Percentiles rank a stretch among this genome's conserved stretches.
These are phyloP conservation scores for Gastrodia elata DNA, from an alignment of 106 monocot species.

Conservation along the genomic window DNA sequence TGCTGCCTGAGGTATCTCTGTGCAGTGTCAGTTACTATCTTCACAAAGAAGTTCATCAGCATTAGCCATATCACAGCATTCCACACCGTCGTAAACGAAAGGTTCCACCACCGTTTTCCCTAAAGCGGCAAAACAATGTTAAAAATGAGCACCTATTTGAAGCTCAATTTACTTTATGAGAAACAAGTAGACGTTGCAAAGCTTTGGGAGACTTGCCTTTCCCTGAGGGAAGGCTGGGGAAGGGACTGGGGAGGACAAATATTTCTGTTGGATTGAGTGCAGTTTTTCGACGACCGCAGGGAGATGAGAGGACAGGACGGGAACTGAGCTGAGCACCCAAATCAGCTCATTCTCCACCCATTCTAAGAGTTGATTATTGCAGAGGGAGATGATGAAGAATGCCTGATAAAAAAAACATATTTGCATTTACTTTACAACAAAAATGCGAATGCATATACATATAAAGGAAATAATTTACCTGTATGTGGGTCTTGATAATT, in stretches of 20 bases:
- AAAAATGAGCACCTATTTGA: background rate
- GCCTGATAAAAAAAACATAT: conserved; percentile 26
- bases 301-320: conserved; percentile 32
- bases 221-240: conserved; percentile 8
- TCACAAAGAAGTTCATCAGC: conserved; percentile 66
- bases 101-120: conserved; percentile 58
- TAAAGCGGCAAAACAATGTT: conserved; percentile 12
- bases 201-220: conserved; percentile 23
- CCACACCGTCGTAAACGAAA: conserved; percentile 74
- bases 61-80: conserved; percentile 76
- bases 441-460: too few relatives aligned
- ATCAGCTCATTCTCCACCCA: conserved; percentile 51
- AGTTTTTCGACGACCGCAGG: conserved; percentile 35
- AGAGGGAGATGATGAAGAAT: conserved; percentile 49
- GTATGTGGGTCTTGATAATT: conserved; percentile 71
- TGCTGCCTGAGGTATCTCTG: conserved; percentile 53
- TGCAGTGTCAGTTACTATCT: conserved; percentile 73
- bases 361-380: conserved; percentile 61
- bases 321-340: conserved; percentile 37
- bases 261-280: conserved; percentile 39
- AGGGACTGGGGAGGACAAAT: conserved; percentile 20
- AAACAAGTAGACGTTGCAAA: too few relatives aligned
- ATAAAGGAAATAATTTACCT: conserved; percentile 34
- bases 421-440: too few relatives aligned
- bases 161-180: background rate